Conservation (phyloP, 2,329 filamentous ascomycete species). For the Colletotrichum sp. region DNA sequence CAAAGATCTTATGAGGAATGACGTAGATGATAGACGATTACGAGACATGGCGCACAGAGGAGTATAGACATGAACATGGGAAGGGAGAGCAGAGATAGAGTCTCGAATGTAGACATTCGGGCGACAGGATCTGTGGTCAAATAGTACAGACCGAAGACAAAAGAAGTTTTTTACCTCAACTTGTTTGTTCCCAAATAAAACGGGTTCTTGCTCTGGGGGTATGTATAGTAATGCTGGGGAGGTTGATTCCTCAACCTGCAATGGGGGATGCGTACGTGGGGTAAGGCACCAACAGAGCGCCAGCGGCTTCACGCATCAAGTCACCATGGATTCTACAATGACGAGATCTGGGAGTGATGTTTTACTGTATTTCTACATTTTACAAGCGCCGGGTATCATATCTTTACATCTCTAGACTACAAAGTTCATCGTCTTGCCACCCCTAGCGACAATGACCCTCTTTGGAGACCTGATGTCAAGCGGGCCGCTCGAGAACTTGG, state of each 20-base stretch:
- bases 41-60: neutral
- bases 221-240: neutral
- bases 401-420: conserved; percentile 50
- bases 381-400: conserved; percentile 18
- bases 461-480: conserved; percentile 58
- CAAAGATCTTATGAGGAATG: conserved; percentile 47
- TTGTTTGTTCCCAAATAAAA: neutral
- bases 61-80: neutral
- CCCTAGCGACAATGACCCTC: conserved; percentile 69
- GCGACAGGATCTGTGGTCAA: neutral
- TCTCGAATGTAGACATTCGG: neutral
- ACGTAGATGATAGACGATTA: neutral
- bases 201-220: too few relatives aligned
- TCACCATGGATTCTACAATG: neutral
- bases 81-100: neutral
- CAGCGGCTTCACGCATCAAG: neutral
- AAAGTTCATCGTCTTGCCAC: conserved; percentile 77
- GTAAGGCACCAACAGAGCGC: neutral
- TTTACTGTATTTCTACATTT: neutral
- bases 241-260: neutral
- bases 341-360: neutral
- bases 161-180: rapidly evolving
- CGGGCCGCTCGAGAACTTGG: conserved; percentile 55
- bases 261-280: neutral
- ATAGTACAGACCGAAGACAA: neutral